Base-by-base conservation (phyloP, 192 early-diverging fungal genomes). In the Linnemannia hyalina region DNA sequence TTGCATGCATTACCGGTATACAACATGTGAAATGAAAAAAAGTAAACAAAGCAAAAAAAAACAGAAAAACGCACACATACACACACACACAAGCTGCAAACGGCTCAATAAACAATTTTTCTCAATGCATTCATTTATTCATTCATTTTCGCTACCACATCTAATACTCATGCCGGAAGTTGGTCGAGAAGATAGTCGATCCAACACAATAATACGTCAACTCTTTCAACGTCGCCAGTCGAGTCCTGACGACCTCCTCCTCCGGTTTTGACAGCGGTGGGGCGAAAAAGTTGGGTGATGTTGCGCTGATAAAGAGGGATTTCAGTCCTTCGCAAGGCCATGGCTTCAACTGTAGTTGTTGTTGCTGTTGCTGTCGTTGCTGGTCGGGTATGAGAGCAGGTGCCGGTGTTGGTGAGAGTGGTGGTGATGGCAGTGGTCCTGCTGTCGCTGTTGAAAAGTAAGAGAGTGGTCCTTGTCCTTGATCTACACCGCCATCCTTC, bases 121-220 rank as follows among this genome's bases (percentile, higher is more conserved):
- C 11, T 13, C 35, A 35, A 35, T 35, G 35, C 35, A 35, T 65
- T 32, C 4, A 3, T 65, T 11, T 26, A 26, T 26, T 60, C 13
- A 46, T 60, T 65, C 13, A 10, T 65, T 65, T 35, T 65, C 57
- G 1, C 11, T 65, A 15, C 2, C 11, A 20, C 3, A 65, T 32
- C 29, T 65, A 65, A 65, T 65, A 65, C 4, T 70, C 41, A 18
- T 42, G 26, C 44, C 47, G 18, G 16, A 32, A 73, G 26, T 29
- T 49, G 46, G 78, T 55, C 41, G 78, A 73, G 4, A 71, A 80
- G 35, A 80, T 46, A 6, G 32, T 80, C 8, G 71, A 38, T 3
- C 78, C 78, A 63, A 80, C 71, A 40, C 40, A 54, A 80, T 54
- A 80, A 35, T 73, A 55, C 4, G 20, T 29, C 71, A 80, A 44